Evolutionary conservation across 1,284 basidiomycete genomes (phyloP), one percentile per base, ranked within the genome.

Genomic region (Ceratorhiza oryzae-sativae): DNA sequence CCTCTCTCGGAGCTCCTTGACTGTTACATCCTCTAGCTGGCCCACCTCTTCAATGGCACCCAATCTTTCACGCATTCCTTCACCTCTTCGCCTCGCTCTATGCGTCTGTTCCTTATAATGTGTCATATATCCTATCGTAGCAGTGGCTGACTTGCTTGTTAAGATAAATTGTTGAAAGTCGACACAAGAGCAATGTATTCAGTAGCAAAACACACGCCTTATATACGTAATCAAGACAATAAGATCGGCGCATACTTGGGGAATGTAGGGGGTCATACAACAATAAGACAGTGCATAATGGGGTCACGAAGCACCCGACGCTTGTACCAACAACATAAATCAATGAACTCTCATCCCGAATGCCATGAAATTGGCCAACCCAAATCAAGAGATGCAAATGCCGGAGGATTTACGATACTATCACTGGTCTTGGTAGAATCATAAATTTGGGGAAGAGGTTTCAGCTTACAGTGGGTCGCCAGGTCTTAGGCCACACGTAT

Each of bases 331-430:
- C 36, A 39, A 39, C 36, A 39, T n/a, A n/a, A n/a, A n/a, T n/a
- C n/a, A 79, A 75, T 88, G 83, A 46, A 75, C 73, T 73, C 86
- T 83, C 80, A 89, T 86, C 34, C 81, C 75, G 74, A 83, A 84
- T 74, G 82, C 84, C 85, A 90, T 86, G 27, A 84, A 61, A 61
- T 89, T 85, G 9, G 73, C 55, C 18, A 75, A n/a, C 8, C 58
- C 75, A 32, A 73, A 74, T 30, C 67, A 45, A 25, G 84, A 84
- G 77, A 86, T 84, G 78, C 86, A 87, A 56, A 87, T 85, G 2
- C 80, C 82, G 75, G 82, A 84, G n/a, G 82, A 83, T 68, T 82
- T 76, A 53, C 78, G 76, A 76, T 84, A 84, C 8, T 79, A 78
- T 13, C 18, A 27, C n/a, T n/a, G n/a, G n/a, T n/a, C n/a, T n/a